These are phyloP conservation scores for Claviceps purpurea DNA, from an alignment of 2,329 filamentous ascomycete species.

Conservation along the genomic window DNA sequence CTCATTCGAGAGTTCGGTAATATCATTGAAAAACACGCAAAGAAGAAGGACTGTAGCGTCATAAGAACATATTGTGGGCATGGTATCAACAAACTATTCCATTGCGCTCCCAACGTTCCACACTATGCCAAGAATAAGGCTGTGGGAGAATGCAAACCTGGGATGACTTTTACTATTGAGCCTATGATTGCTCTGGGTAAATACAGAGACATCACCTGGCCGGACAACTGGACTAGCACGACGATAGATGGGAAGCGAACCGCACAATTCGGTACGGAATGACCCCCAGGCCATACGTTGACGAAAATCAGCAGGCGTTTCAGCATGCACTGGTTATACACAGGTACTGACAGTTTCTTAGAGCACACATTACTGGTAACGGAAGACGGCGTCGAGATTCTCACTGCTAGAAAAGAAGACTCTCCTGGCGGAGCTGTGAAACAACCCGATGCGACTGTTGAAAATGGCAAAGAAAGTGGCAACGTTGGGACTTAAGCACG, in stretches of 20 bases:
- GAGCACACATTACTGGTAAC: constrained; percentile 79
- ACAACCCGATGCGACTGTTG: constrained; percentile 29
- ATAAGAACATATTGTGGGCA: constrained; percentile 95
- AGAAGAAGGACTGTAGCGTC: constrained; percentile 71
- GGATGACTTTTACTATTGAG: constrained; percentile 98
- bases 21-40: constrained; percentile 89
- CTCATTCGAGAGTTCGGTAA: constrained; percentile 89
- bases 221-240: constrained; percentile 95
- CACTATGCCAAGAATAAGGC: constrained; percentile 99
- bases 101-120: constrained; percentile 84
- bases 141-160: constrained; percentile 81
- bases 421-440: constrained; percentile 63
- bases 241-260: constrained; percentile 81
- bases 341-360: constrained; percentile 12
- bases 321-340: background rate
- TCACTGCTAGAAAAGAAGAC: constrained; percentile 59
- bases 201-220: constrained; percentile 90
- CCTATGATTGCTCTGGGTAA: constrained; percentile 94
- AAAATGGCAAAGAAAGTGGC: constrained; percentile 5
- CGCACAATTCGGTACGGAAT: constrained; percentile 70
- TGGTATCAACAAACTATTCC: constrained; percentile 87
- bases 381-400: constrained; percentile 65
- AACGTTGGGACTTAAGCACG: background rate
- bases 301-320: background rate
- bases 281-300: background rate